Percentiles rank a stretch among this genome's conserved stretches.
These are phyloP conservation scores for Moesziomyces globuligerus DNA, from an alignment of 1,284 basidiomycete genomes.

Conservation along the genomic window DNA sequence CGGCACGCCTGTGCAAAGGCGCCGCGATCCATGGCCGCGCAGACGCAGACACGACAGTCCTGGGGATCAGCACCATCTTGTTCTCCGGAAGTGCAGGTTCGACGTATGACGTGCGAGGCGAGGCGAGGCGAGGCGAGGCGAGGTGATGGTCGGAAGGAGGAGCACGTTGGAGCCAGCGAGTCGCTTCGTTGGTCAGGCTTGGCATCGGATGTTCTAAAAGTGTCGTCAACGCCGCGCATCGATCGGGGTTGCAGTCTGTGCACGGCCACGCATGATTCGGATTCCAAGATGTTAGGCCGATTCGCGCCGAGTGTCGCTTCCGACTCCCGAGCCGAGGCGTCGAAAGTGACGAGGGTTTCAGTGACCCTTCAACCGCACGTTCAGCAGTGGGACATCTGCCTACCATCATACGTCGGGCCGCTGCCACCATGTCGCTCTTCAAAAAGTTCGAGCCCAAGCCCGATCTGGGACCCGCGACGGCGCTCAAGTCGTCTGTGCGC, in stretches of 20 bases:
- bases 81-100: too few relatives aligned
- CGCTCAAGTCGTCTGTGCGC: slow-evolving; percentile 93
- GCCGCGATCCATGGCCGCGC: slow-evolving; percentile 11
- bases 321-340: slow-evolving; percentile 23
- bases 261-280: too few relatives aligned
- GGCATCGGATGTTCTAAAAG: too few relatives aligned
- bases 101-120: background rate
- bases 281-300: slow-evolving; percentile 19
- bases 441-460: slow-evolving; percentile 73
- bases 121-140: background rate
- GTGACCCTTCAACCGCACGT: slow-evolving; percentile 3
- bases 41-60: slow-evolving; percentile 16
- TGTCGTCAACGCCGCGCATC: too few relatives aligned
- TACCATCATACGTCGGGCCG: background rate
- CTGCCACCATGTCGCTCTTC: slow-evolving; percentile 63
- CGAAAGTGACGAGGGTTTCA: slow-evolving; percentile 4
- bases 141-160: too few relatives aligned
- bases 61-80: slow-evolving; percentile 15
- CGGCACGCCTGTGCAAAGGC: background rate
- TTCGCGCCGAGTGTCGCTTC: background rate
- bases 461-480: slow-evolving; percentile 91
- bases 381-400: background rate
- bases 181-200: too few relatives aligned
- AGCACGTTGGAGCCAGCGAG: too few relatives aligned
- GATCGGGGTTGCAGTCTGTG: too few relatives aligned